Base-by-base conservation (phyloP, 139 green algal species). In the Micractinium conductrix region DNA sequence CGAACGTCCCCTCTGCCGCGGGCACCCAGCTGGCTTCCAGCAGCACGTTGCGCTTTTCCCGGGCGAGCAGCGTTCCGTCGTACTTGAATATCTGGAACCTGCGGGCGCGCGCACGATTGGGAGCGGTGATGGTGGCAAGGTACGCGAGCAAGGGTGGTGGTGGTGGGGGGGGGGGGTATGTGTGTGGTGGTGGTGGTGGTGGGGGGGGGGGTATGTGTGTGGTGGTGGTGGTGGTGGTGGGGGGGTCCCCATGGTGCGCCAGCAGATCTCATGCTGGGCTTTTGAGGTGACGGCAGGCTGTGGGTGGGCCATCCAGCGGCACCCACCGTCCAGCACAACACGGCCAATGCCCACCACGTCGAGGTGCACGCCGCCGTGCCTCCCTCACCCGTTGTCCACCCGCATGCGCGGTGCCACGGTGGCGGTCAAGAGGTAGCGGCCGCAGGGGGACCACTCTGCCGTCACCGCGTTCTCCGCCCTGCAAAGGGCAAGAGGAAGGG, bases 331-430 rank as follows among this genome's bases (percentile, higher is more conserved):
- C n/a, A n/a, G n/a, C n/a, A n/a, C n/a, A n/a, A n/a, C n/a, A n/a
- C n/a, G n/a, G n/a, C n/a, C n/a, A n/a, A n/a, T n/a, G n/a, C n/a
- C n/a, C n/a, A n/a, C n/a, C n/a, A n/a, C n/a, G n/a, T n/a, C n/a
- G n/a, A n/a, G n/a, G n/a, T n/a, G n/a, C n/a, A n/a, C n/a, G n/a
- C n/a, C n/a, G n/a, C n/a, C n/a, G n/a, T n/a, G n/a, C n/a, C n/a
- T n/a, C n/a, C n/a, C n/a, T n/a, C n/a, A 93, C 38, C 91, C 94
- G 89, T 99, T 99, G 93, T 99, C 97, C 30, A 99, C 96, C 3
- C 97, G 89, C 88, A 99, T 85, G 24, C 97, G 88, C 0, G 97
- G 97, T 9, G 97, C 92, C 12, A 91, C 92, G 42, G 95, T 99
- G 37, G 95, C 90, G 4, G 91, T 95, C 68, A 99, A 72, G 30